Evolutionary conservation across 169 alveolate species (phyloP), one percentile per base, ranked within the genome.

Genomic region (Cryptosporidium parvum): DNA sequence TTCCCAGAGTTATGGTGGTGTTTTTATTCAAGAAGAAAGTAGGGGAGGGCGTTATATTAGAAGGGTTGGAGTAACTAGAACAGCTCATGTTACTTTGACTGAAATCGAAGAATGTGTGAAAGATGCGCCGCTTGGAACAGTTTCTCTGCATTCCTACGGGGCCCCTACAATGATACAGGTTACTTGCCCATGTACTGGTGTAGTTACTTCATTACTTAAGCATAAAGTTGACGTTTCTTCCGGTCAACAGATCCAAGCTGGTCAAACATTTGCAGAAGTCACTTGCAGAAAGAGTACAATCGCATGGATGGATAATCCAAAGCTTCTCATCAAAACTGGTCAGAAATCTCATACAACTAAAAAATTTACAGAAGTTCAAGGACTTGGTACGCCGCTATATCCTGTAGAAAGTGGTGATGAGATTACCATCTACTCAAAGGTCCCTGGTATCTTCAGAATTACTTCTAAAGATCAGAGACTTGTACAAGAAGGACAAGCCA

Each of bases 281-380:
- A 7, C 10, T 14, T 69, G 84, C 14, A 69, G n/a, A 10, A 69
- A 35, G 61, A 69, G 23, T 0, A 12, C 62, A 21, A 16, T 39
- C n/a, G 18, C 53, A 12, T 69, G 84, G 84, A 10, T 69, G 12
- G 53, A 69, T 5, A 45, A 69, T 42, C 84, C 84, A 37, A 39
- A 29, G n/a, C 16, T 35, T 35, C 21, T 69, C 6, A 10, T 3
- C 0, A 37, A 69, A 6, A 4, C 18, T 0, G 51, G 31, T 16
- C 10, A 18, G 3, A 3, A 8, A 69, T 0, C 0, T 9, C 29
- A 1, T 3, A 0, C 10, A 3, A n/a, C 7, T n/a, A 69, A 1
- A 21, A 35, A 42, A 42, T 7, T 69, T 42, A 44, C 61, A 12
- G 61, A 69, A 26, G 51, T 69, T 39, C 35, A n/a, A 21, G 61